A percentile compares a stretch with the other conserved stretches of the same genome.
Evolutionary conservation across 495 filamentous ascomycete genomes (phyloP).

Genomic region (Neurospora sp.): DNA sequence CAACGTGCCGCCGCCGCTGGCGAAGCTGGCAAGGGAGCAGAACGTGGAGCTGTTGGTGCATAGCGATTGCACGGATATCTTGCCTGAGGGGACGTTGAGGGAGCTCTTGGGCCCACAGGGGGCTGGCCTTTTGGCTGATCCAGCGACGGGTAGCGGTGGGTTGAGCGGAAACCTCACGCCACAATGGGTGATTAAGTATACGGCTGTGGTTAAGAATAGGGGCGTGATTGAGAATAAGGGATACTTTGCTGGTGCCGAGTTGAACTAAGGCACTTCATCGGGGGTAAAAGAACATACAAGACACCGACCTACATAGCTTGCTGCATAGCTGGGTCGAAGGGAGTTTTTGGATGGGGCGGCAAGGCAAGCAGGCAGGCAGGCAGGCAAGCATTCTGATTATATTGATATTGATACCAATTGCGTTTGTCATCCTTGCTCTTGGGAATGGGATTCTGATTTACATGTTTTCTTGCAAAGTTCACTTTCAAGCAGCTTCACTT

Average conservation of each 20-base stretch:
- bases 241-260: conserved; percentile 78
- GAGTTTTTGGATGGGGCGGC: not conserved
- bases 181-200: conserved; percentile 96
- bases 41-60: conserved; percentile 85
- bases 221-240: conserved; percentile 98
- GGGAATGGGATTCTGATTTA: not conserved
- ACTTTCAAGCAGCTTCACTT: too few species aligned
- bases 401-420: conserved; percentile 1
- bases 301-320: not conserved
- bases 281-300: not conserved
- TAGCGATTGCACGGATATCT: conserved; percentile 85
- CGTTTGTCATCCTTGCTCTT: not conserved
- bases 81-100: conserved; percentile 72
- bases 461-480: not conserved
- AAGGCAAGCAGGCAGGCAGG: not conserved
- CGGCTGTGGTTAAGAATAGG: conserved; percentile 90
- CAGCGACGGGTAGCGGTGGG: conserved; percentile 29
- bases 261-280: conserved; percentile 16
- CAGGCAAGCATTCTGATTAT: not conserved
- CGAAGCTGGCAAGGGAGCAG: conserved; percentile 73
- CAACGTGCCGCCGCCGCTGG: conserved; percentile 82
- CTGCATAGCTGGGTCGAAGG: not conserved
- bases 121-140: conserved; percentile 54
- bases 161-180: conserved; percentile 70
- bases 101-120: conserved; percentile 68